These are phyloP conservation scores for Mariannaea elegans DNA, from an alignment of 2,329 filamentous ascomycete species.

Conservation along the genomic window DNA sequence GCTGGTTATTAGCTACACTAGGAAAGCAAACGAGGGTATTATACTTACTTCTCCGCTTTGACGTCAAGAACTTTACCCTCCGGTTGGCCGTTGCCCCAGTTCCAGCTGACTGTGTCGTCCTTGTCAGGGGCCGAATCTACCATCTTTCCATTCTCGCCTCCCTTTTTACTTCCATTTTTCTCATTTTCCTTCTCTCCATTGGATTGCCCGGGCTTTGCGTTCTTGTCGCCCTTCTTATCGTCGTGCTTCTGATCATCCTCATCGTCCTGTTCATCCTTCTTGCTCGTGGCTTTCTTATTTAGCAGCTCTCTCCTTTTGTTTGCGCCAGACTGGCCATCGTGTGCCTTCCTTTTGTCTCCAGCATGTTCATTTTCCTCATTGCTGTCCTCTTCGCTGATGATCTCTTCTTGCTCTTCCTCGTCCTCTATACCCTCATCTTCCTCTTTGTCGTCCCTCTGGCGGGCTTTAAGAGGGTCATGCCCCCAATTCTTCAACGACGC, in stretches of 20 bases:
- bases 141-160: not conserved
- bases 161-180: slow-evolving; percentile 5
- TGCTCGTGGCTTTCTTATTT: slow-evolving; percentile 30
- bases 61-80: slow-evolving; percentile 56
- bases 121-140: slow-evolving; percentile 37
- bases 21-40: too few relatives aligned
- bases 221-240: slow-evolving; percentile 14
- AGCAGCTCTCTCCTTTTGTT: slow-evolving; percentile 47
- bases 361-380: slow-evolving; percentile 22
- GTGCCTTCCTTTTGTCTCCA: slow-evolving; percentile 40
- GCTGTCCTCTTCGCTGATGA: slow-evolving; percentile 22
- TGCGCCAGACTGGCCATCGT: slow-evolving; percentile 32
- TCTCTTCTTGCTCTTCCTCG: slow-evolving; percentile 40
- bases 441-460: slow-evolving; percentile 19
- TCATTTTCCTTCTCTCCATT: slow-evolving; percentile 17
- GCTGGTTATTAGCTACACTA: too few relatives aligned
- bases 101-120: slow-evolving; percentile 57
- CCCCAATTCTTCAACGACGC: slow-evolving; percentile 71
- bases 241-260: slow-evolving; percentile 24
- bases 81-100: slow-evolving; percentile 55
- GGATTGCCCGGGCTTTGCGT: slow-evolving; percentile 12
- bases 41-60: slow-evolving; percentile 51
- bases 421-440: slow-evolving; percentile 16
- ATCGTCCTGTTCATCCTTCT: slow-evolving; percentile 22
- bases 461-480: slow-evolving; percentile 60